Evolutionary conservation across 257 asterid genomes (phyloP), one percentile per base, ranked within the genome.

Genomic region (Mitragyna speciosa): DNA sequence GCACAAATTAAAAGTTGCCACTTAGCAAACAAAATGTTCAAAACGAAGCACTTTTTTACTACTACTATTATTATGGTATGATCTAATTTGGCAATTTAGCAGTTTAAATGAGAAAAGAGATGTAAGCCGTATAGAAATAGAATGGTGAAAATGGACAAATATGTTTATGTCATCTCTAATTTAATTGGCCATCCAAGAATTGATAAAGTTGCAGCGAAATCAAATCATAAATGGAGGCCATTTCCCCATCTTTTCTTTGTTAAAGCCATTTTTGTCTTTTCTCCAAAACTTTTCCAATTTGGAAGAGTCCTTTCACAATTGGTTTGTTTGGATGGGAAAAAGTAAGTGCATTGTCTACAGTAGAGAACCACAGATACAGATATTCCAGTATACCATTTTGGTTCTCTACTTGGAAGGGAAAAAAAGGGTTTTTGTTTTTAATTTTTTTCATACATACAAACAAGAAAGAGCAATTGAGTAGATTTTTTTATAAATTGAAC

Each of bases 111-210:
- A 36, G 75, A 43, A 79, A 31, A 59, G 6, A 12, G 22, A 33
- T 48, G 6, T 79, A 47, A 24, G 43, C 31, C n/a, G 70, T 52
- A 52, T 41, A 26, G 6, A 16, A 52, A 56, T 17, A 73, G 63
- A 74, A 17, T 74, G 65, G 78, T 28, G 17, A 31, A 36, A 20
- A 22, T 54, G 33, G 67, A 36, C n/a, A 9, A 22, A 33, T 19
- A 26, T 74, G 67, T 73, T 51, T 51, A 73, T 51, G 65, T 49
- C 78, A 63, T 47, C 73, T 43, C 54, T 51, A 45, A 78, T 63
- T 67, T 19, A 43, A 78, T 70, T 66, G 74, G 81, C 19, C 12
- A 64, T 65, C 76, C 71, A 68, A 76, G 28, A 76, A 76, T 76
- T 54, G 61, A 76, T 72, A 68, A 45, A 70, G 80, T 80, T 41